These are phyloP conservation scores for Comarum palustre DNA, from an alignment of 306 rosid species.

Conservation along the genomic window DNA sequence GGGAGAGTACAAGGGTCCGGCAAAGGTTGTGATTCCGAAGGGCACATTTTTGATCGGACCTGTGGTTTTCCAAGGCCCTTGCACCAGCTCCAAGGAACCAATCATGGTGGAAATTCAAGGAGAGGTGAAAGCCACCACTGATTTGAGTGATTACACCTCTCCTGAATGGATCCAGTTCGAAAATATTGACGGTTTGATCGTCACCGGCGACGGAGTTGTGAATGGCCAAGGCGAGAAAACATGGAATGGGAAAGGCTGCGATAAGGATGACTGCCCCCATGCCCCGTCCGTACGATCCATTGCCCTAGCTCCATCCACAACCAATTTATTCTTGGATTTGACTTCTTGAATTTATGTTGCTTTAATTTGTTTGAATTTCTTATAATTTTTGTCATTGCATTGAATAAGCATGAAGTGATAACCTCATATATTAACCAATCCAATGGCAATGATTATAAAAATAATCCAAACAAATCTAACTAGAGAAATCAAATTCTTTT, in stretches of 20 bases:
- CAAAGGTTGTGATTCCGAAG: constrained; percentile 54
- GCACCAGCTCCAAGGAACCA: constrained; percentile 40
- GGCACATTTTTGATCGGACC: constrained; percentile 51
- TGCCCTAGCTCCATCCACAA: neutral
- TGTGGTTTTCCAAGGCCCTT: constrained; percentile 61
- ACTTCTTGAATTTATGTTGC: too few species aligned
- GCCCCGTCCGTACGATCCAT: constrained; percentile 49
- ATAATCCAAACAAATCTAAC: too few species aligned
- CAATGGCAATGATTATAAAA: too few species aligned
- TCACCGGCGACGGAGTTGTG: constrained; percentile 57
- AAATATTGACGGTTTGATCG: constrained; percentile 29
- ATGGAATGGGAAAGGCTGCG: constrained; percentile 43
- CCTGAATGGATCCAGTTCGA: constrained; percentile 64
- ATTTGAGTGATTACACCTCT: constrained; percentile 34
- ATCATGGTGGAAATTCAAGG: constrained; percentile 49
- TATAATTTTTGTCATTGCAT: too few species aligned
- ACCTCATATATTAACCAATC: too few species aligned
- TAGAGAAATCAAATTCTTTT: too few species aligned
- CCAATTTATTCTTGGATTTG: neutral
- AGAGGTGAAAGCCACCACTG: constrained; percentile 43
- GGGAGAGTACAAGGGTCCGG: constrained; percentile 20
- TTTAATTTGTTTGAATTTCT: too few species aligned
- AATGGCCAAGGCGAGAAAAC: constrained; percentile 57
- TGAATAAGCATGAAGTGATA: too few species aligned
- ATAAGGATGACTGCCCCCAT: constrained; percentile 18